These are phyloP conservation scores for Sextonia rubra DNA, from an alignment of 164 flowering plant genomes.

Conservation along the genomic window DNA sequence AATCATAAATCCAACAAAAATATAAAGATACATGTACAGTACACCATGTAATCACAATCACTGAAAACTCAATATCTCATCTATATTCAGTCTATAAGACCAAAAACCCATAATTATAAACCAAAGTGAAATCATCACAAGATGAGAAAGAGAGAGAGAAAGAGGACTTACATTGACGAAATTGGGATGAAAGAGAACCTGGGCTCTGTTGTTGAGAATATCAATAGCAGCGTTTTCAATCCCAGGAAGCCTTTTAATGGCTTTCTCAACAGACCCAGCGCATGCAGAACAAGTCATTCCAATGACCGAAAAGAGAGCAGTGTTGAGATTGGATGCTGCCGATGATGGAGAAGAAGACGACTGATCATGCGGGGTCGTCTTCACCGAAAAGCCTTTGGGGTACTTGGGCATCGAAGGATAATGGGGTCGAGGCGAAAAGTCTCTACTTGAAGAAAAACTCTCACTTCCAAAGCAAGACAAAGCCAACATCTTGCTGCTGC, in stretches of 20 bases:
- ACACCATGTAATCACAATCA: too few species aligned
- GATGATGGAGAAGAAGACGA: background rate
- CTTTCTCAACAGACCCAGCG: conserved; percentile 81
- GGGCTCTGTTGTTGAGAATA: conserved; percentile 64
- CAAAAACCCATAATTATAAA: too few species aligned
- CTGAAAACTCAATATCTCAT: too few species aligned
- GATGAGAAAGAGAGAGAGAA: too few species aligned
- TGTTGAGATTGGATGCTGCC: conserved; percentile 6
- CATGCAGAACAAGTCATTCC: conserved; percentile 94
- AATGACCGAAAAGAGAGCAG: conserved; percentile 51
- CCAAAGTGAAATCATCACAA: too few species aligned
- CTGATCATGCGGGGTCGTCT: conserved; percentile 27
- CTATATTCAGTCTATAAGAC: too few species aligned
- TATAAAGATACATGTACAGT: too few species aligned
- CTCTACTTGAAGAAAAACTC: conserved; percentile 9
- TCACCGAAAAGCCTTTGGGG: conserved; percentile 39
- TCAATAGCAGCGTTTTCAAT: conserved; percentile 71
- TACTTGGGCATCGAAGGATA: conserved; percentile 70
- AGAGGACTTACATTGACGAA: conserved; percentile 52
- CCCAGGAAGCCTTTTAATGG: conserved; percentile 77
- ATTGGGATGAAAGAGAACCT: conserved; percentile 54
- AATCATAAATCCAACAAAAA: too few species aligned
- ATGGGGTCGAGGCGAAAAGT: conserved; percentile 43
- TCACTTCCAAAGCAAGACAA: conserved; percentile 42
- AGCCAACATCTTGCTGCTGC: conserved; percentile 31